Conservation (phyloP, 2,329 filamentous ascomycete genomes). For the Aureobasidium sp. region DNA sequence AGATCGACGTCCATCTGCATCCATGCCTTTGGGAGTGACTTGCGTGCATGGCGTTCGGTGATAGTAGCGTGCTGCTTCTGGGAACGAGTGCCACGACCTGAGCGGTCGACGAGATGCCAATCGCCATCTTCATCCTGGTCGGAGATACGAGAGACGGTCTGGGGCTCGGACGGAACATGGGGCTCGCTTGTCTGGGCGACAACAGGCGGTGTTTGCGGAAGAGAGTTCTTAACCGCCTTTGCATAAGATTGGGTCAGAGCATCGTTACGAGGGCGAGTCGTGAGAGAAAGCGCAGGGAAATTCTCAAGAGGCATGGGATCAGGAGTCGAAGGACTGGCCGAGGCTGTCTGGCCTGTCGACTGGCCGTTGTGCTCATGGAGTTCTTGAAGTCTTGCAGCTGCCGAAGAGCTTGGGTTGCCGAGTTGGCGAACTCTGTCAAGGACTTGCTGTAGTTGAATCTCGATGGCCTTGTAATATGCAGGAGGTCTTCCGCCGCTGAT, state of each 20-base stretch:
- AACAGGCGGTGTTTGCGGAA: neutral
- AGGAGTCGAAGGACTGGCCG: neutral
- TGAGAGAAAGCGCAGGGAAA: neutral
- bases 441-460: neutral
- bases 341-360: neutral
- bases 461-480: neutral
- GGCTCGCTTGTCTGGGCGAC: neutral
- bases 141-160: neutral
- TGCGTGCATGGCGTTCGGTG: constrained; percentile 20
- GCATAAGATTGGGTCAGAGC: neutral
- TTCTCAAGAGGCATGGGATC: neutral
- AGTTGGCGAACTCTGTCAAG: constrained; percentile 1
- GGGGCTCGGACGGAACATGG: neutral
- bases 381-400: constrained; percentile 17
- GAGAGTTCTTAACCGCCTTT: neutral
- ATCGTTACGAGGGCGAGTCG: neutral
- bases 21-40: constrained; percentile 24
- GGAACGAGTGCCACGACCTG: neutral
- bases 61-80: neutral
- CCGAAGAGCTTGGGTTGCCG: neutral
- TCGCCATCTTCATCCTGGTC: neutral
- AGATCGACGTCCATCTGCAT: constrained; percentile 6
- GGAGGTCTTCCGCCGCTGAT: neutral
- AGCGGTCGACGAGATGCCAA: constrained; percentile 1
- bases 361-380: constrained; percentile 15